Percentiles rank a stretch among this genome's conserved stretches.
These are phyloP conservation scores for Hibiscus trionum DNA, from an alignment of 345 rosid genomes.

Conservation along the genomic window DNA sequence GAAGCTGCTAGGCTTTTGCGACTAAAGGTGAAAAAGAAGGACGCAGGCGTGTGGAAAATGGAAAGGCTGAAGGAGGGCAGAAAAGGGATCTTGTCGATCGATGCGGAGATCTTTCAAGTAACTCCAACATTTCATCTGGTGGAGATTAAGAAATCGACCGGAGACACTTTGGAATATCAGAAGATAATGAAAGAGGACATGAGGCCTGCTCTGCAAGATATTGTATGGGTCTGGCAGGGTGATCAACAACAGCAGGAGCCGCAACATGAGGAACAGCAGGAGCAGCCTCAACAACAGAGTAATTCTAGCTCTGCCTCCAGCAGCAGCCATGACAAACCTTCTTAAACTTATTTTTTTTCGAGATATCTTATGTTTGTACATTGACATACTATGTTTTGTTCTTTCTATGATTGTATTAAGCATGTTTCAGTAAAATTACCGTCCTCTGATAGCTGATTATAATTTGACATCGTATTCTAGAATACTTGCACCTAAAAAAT, in stretches of 20 bases:
- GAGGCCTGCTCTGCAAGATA: slow-evolving; percentile 59
- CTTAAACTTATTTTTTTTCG: background rate
- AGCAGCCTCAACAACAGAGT: background rate
- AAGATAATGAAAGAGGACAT: slow-evolving; percentile 49
- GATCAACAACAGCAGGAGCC: slow-evolving; percentile 29
- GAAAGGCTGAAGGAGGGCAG: slow-evolving; percentile 58
- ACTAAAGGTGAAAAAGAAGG: slow-evolving; percentile 56
- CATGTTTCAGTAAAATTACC: background rate
- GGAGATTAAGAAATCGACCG: slow-evolving; percentile 64
- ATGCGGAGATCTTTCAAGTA: slow-evolving; percentile 69
- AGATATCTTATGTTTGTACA: slow-evolving; percentile 8
- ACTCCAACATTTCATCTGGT: slow-evolving; percentile 62
- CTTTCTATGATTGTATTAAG: slow-evolving; percentile 2
- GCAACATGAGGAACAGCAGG: slow-evolving; percentile 2
- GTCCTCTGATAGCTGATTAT: background rate
- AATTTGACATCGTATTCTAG: background rate
- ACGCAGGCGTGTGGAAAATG: slow-evolving; percentile 59
- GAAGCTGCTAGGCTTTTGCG: slow-evolving; percentile 45
- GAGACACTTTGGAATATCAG: slow-evolving; percentile 70
- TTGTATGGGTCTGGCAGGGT: slow-evolving; percentile 83
- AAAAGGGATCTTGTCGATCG: slow-evolving; percentile 57
- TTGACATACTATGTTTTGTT: background rate
- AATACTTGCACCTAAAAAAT: background rate
- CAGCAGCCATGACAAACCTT: slow-evolving; percentile 1
- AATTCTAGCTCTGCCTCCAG: background rate